Base-by-base conservation (phyloP, 148 eudicot species). In the Spergularia bocconei region DNA sequence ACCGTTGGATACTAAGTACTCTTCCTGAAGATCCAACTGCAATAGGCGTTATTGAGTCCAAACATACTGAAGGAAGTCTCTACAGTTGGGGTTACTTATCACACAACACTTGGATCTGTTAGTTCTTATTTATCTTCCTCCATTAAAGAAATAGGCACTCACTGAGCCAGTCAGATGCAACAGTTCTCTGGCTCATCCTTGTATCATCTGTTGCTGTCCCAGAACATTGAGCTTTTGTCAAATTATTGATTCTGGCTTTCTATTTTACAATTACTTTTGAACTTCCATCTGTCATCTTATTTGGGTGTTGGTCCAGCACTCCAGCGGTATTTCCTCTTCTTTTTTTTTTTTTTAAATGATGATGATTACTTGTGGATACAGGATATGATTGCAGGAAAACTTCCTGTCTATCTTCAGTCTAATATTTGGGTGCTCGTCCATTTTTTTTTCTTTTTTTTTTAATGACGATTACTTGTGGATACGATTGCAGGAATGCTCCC, bases 401-500 rank as follows among this genome's bases (percentile, higher is more conserved):
- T 29, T 29, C 36, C 36, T 29, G 36, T 29, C 36, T 2, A 29
- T 29, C 2, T 29, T 1, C 4, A 2, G 36, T 29, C 36, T 29
- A 29, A 29, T 29, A 29, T 29, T 29, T 29, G 36, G 36, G 36
- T 29, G 36, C 36, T 29, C 36, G 36, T 29, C 36, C 36, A 29
- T 29, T 2, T 29, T 29, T 29, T 29, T 29, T 29, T 3, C 36
- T 29, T 29, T 29, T 29, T 29, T 29, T 29, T 29, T 3, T 2
- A 0, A 29, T 29, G 36, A 41, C 54, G 69, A 63, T 60, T 50
- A 64, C 36, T 11, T 25, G 29, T 52, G 44, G 23, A 23, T 65
- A 47, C 20, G 23, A 77, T 75, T 73, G 85, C 86, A 91, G 98
- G 81, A 88, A 72, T 88, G 90, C 81, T 90, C 95, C 39, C 82